These are phyloP conservation scores for Prinsepia uniflora DNA, from an alignment of 306 rosid species.

Conservation along the genomic window DNA sequence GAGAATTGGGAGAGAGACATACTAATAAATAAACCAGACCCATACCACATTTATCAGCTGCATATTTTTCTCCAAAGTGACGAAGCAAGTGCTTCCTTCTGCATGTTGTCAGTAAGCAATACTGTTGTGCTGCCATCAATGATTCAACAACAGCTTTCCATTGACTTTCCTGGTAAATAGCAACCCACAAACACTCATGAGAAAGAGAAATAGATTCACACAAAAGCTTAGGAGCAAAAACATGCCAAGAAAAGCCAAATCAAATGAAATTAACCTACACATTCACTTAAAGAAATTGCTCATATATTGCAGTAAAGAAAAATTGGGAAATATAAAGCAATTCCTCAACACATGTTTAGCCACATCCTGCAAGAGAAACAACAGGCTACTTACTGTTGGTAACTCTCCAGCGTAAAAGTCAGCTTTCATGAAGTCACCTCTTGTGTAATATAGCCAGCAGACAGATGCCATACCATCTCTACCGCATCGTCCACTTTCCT, in stretches of 20 bases:
- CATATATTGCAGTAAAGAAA: not conserved
- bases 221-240: conserved; percentile 7
- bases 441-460: conserved; percentile 91
- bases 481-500: conserved; percentile 93
- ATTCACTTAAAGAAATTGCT: not conserved
- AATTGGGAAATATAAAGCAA: not conserved
- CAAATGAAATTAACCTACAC: conserved; percentile 20
- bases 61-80: conserved; percentile 65
- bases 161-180: conserved; percentile 57
- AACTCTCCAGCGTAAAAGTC: conserved; percentile 59
- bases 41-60: conserved; percentile 71
- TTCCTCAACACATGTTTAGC: not conserved
- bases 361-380: not conserved
- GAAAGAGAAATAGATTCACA: conserved; percentile 13
- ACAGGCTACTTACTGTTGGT: conserved; percentile 45
- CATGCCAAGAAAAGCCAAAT: conserved; percentile 22
- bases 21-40: conserved; percentile 32
- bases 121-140: conserved; percentile 67
- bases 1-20: conserved; percentile 9
- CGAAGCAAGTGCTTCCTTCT: conserved; percentile 79
- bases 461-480: conserved; percentile 90
- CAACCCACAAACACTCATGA: conserved; percentile 20
- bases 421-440: conserved; percentile 68
- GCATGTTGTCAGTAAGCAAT: conserved; percentile 70
- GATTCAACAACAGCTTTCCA: conserved; percentile 76